phyloP scores from a whole-genome alignment of 306 rosid genomes.

The Cajanus cajan region DNA sequence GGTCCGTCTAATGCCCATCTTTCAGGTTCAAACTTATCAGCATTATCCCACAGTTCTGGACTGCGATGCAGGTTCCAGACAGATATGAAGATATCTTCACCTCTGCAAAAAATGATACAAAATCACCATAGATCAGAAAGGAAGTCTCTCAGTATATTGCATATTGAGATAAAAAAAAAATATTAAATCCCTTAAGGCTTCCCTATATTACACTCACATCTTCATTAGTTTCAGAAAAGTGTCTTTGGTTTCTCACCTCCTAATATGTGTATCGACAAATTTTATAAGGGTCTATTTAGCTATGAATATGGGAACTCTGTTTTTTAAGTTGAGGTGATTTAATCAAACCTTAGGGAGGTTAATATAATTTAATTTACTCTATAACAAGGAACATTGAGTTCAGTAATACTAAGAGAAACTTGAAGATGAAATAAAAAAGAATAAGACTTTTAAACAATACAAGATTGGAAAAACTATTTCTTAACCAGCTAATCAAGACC shows the following conservation, averaged over 20 bases:
- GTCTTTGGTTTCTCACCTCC: neutral
- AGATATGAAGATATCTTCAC: conserved; percentile 91
- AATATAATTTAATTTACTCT: conserved; percentile 7
- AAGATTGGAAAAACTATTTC: conserved; percentile 11
- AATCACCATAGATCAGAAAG: conserved; percentile 1
- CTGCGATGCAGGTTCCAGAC: conserved; percentile 94
- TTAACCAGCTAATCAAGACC: conserved; percentile 10
- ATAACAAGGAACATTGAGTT: neutral
- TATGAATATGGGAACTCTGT: neutral
- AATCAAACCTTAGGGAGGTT: neutral
- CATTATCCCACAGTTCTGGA: conserved; percentile 78
- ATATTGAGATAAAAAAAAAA: neutral
- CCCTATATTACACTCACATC: neutral
- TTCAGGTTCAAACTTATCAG: conserved; percentile 87
- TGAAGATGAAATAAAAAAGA: neutral
- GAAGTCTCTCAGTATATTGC: conserved; percentile 6
- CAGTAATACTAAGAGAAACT: neutral
- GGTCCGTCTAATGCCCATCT: conserved; percentile 98
- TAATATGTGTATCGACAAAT: conserved; percentile 1
- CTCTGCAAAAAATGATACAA: conserved; percentile 53
- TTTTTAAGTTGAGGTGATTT: neutral
- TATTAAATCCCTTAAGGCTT: neutral
- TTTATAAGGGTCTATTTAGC: neutral
- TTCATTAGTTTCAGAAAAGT: conserved; percentile 11
- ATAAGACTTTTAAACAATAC: neutral